phyloP scores from a whole-genome alignment of 257 asterid genomes.

The Capsicum baccatum region DNA sequence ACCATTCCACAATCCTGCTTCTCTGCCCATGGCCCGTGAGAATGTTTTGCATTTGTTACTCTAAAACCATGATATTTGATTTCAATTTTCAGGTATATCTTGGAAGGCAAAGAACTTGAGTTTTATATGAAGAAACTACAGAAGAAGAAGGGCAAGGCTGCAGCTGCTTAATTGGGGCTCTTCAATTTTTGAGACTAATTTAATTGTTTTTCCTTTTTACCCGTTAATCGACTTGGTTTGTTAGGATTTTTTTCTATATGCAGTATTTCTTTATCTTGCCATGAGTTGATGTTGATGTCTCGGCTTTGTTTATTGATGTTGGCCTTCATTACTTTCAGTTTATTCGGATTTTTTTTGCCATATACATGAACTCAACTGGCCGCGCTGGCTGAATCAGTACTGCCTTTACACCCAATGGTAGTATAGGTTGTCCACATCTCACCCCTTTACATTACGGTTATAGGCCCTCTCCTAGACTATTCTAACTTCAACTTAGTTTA shows the following conservation, averaged over 20 bases:
- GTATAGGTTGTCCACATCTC: no score
- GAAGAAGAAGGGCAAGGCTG: constrained; percentile 45
- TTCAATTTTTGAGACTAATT: constrained; percentile 3
- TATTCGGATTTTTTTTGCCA: neutral
- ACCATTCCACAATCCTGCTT: neutral
- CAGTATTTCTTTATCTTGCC: neutral
- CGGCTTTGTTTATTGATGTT: neutral
- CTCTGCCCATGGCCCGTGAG: neutral
- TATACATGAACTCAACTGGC: neutral
- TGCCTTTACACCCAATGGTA: no score
- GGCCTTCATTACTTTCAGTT: neutral
- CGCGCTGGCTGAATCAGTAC: neutral
- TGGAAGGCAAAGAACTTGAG: constrained; percentile 50
- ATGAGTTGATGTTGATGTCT: neutral
- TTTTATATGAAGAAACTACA: constrained; percentile 48
- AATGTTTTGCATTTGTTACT: neutral
- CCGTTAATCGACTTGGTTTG: neutral
- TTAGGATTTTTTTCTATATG: constrained; percentile 12
- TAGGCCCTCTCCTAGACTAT: no score
- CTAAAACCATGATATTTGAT: neutral
- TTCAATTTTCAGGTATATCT: constrained; percentile 27
- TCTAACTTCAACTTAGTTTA: no score
- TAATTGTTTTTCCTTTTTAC: neutral
- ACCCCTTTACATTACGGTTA: no score
- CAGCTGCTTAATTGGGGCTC: constrained; percentile 31